Conservation (phyloP, 441 rosid genomes). For the Eutrema salsugineum region DNA sequence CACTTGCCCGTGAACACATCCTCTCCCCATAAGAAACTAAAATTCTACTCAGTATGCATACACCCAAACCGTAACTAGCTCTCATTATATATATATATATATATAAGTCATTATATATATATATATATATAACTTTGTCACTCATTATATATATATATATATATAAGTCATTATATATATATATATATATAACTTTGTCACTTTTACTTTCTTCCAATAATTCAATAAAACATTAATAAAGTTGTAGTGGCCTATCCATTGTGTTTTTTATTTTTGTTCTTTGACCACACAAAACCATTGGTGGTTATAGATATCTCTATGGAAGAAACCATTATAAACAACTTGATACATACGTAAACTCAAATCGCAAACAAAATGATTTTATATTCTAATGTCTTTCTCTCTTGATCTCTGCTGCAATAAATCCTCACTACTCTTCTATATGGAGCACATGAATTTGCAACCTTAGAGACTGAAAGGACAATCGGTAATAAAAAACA, state of each 20-base stretch:
- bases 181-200: neutral
- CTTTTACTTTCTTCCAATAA: neutral
- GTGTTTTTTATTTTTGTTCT: neutral
- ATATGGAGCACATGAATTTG: neutral
- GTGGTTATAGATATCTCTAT: neutral
- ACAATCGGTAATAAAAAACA: neutral
- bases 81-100: no score
- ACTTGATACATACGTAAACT: neutral
- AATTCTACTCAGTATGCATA: neutral
- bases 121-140: no score
- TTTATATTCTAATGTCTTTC: neutral
- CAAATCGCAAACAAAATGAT: neutral
- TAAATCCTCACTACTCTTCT: neutral
- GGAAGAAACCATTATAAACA: neutral
- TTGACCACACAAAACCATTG: neutral
- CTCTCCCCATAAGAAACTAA: neutral
- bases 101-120: no score
- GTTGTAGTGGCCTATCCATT: neutral
- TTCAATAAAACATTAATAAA: neutral
- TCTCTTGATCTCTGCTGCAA: neutral
- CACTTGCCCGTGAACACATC: conserved; percentile 14
- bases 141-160: neutral
- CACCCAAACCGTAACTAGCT: neutral
- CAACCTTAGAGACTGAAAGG: neutral
- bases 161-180: no score